Evolutionary conservation across 2,329 filamentous ascomycete genomes (phyloP), one percentile per base, ranked within the genome.

Genomic region (Geosmithia putterillii): DNA sequence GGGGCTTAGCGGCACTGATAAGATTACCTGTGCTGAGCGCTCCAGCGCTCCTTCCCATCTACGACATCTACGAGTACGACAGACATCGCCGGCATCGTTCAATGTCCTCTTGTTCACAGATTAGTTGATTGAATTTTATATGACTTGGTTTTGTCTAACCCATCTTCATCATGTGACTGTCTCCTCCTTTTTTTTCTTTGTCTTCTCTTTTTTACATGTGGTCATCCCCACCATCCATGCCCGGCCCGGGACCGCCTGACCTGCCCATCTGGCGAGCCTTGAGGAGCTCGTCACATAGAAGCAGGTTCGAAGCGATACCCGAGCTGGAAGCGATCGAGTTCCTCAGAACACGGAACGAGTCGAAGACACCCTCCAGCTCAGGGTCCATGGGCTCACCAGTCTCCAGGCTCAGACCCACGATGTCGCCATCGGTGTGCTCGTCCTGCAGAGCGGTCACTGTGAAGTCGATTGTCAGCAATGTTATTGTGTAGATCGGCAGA

Each of bases 341-440:
- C 52, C 92, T 78, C 54, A 98, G 65, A 32, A 98, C 92, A 46
- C 92, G 79, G 79, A 94, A 98, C 14, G 89, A 95, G 62, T 98
- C 92, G 61, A 86, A 98, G 8, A 98, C 83, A 54, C 92, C 92
- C 59, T 86, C 85, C 51, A 94, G 79, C 47, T 87, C 81, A 1
- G 92, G 92, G 57, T 96, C 92, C 89, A 96, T 96, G 2, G 90
- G 83, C 57, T 92, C 81, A 47, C 92, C 92, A 6, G 86, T 88
- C 41, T 81, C 74, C 44, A 98, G 71, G 59, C 96, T 84, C 50
- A 98, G 69, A 18, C 92, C 92, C 45, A 92, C 88, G 37, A 86
- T 65, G 53, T 92, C 86, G 45, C 90, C 90, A 28, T 95, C 85
- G 7, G 73, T 70, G 52, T 85, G 73, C 64, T 94, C 90, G 55